Evolutionary conservation across 2,329 filamentous ascomycete genomes (phyloP).

Genomic region (Metarhizium brunneum): DNA sequence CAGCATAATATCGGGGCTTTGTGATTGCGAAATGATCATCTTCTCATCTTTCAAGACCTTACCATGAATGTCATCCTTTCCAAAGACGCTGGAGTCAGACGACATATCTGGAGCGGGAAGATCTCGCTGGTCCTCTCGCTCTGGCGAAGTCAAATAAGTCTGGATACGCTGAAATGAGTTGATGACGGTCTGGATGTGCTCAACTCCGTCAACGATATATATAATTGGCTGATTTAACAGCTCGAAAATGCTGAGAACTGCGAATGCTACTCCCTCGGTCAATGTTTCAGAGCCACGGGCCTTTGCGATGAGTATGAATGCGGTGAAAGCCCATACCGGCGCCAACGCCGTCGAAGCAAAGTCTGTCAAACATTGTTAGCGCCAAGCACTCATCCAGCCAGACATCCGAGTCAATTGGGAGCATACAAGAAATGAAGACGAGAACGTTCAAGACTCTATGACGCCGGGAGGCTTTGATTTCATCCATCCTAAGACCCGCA

Average conservation of each 20-base stretch:
- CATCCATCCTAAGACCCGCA: conserved; percentile 23
- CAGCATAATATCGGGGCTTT: neutral
- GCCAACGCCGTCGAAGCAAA: conserved; percentile 11
- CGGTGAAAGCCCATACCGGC: conserved; percentile 11
- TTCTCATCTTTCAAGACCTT: neutral
- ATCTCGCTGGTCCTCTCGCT: conserved; percentile 8
- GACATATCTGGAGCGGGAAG: neutral
- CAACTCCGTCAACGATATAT: conserved; percentile 9
- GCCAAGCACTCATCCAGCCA: too few species aligned
- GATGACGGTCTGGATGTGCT: conserved; percentile 12
- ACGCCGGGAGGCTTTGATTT: conserved; percentile 22
- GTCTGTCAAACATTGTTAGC: conserved; percentile 1
- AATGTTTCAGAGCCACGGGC: conserved; percentile 5
- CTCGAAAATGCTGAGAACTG: conserved; percentile 10
- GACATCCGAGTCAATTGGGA: neutral
- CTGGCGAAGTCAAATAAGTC: conserved; percentile 9
- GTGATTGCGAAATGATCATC: neutral
- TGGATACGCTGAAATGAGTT: conserved; percentile 13
- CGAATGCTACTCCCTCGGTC: conserved; percentile 11
- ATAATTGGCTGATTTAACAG: conserved; percentile 12
- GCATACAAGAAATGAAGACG: neutral
- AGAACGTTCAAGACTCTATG: conserved; percentile 11
- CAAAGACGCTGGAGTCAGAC: neutral
- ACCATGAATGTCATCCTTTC: neutral
- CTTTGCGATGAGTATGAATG: conserved; percentile 9